Conservation (phyloP, 2,329 filamentous ascomycete species). For the Apiospora aurea region DNA sequence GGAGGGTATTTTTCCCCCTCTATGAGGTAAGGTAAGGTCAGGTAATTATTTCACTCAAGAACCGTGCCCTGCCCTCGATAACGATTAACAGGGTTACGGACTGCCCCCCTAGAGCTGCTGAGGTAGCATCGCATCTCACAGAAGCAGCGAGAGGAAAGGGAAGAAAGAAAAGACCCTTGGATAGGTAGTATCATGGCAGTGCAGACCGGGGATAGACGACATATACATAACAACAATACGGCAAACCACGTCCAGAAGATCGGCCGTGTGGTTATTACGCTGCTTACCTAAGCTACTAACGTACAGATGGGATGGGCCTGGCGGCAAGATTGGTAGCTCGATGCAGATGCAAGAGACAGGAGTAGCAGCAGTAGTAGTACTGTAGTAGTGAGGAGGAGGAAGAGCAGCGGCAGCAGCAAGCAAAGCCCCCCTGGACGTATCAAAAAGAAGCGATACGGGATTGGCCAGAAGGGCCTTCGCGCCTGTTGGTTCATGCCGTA, state of each 20-base stretch:
- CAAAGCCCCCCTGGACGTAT: not conserved
- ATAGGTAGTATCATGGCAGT: not conserved
- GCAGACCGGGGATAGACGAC: constrained; percentile 5
- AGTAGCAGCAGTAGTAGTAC: too few relatives aligned
- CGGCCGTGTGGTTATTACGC: not conserved
- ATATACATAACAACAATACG: not conserved
- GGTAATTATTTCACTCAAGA: not conserved
- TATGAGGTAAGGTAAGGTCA: not conserved
- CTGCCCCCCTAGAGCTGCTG: not conserved
- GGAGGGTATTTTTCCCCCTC: not conserved
- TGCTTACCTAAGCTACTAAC: not conserved
- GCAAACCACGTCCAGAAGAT: not conserved
- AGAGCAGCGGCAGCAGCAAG: not conserved
- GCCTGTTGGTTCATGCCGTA: not conserved
- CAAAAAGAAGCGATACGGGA: not conserved
- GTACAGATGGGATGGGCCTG: not conserved
- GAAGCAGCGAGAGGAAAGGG: not conserved
- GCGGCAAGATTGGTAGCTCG: not conserved
- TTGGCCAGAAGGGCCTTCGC: not conserved
- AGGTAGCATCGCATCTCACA: not conserved
- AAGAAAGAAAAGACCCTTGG: not conserved
- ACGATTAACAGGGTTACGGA: not conserved
- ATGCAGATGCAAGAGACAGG: constrained; percentile 4
- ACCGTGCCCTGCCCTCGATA: not conserved
- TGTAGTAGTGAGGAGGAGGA: too few relatives aligned